These are phyloP conservation scores for Colletotrichum chlorophyti DNA, from an alignment of 2,329 filamentous ascomycete species.

Conservation along the genomic window DNA sequence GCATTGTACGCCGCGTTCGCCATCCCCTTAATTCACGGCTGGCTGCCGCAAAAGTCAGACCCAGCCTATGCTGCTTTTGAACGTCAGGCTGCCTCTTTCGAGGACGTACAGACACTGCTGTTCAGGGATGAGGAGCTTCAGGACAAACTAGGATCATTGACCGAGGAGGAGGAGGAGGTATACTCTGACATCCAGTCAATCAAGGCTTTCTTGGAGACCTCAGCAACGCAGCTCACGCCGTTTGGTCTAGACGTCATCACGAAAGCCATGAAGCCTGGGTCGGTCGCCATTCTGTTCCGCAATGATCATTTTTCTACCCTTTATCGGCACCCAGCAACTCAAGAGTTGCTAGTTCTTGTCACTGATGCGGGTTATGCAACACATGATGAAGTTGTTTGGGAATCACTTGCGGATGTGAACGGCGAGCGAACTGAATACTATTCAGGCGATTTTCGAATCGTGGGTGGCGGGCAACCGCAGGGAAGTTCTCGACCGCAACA, in stretches of 20 bases:
- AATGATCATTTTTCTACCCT: conserved; percentile 98
- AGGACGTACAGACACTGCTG: conserved; percentile 88
- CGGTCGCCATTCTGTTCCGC: conserved; percentile 89
- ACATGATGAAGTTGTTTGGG: conserved; percentile 95
- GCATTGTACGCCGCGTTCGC: conserved; percentile 89
- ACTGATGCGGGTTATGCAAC: conserved; percentile 90
- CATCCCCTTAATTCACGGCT: conserved; percentile 90
- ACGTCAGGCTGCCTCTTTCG: conserved; percentile 82
- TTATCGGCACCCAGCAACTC: conserved; percentile 83
- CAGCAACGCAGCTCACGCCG: conserved; percentile 85
- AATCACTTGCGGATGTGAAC: conserved; percentile 87
- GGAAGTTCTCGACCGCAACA: conserved; percentile 8
- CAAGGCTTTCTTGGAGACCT: conserved; percentile 79
- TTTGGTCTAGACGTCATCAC: conserved; percentile 80
- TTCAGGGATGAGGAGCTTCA: conserved; percentile 91
- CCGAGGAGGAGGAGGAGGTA: conserved; percentile 75
- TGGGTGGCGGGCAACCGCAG: conserved; percentile 62
- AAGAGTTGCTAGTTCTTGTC: conserved; percentile 81
- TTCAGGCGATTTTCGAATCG: conserved; percentile 86
- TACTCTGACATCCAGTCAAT: conserved; percentile 87
- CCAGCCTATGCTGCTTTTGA: conserved; percentile 73
- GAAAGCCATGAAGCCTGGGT: conserved; percentile 74
- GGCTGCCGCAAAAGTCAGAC: conserved; percentile 77
- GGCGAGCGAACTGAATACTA: conserved; percentile 84
- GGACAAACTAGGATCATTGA: conserved; percentile 75